Evolutionary conservation across 164 flowering plant genomes (phyloP).

Genomic region (Vitis amurensis): DNA sequence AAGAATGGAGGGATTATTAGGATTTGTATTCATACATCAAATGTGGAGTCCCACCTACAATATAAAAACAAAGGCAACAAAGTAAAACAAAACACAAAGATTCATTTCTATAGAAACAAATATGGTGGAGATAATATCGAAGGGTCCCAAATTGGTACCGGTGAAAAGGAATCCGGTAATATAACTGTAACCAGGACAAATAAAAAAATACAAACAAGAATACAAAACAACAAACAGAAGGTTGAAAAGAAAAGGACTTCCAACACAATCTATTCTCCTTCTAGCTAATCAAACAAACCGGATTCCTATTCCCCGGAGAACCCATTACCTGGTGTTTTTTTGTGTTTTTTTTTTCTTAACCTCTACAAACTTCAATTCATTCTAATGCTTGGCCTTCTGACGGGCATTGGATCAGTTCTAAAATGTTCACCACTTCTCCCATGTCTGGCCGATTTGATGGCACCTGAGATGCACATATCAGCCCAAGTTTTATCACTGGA

Average conservation of each 20-base stretch:
- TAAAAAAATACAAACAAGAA: background rate
- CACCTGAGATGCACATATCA: constrained; percentile 92
- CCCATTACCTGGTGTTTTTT: background rate
- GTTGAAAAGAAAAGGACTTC: background rate
- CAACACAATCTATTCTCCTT: constrained; percentile 13
- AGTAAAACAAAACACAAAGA: background rate
- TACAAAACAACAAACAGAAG: constrained; percentile 7
- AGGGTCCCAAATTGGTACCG: constrained; percentile 10
- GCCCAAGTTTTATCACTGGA: constrained; percentile 78
- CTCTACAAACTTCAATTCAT: constrained; percentile 22
- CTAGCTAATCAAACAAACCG: constrained; percentile 13
- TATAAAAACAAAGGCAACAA: background rate
- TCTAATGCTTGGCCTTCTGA: constrained; percentile 58
- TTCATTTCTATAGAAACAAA: background rate
- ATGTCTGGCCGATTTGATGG: constrained; percentile 95
- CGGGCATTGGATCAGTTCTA: constrained; percentile 81
- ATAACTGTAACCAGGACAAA: background rate
- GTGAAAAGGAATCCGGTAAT: constrained; percentile 34
- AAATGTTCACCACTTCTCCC: constrained; percentile 86
- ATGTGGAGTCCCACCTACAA: background rate
- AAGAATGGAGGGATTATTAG: background rate
- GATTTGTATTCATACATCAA: background rate
- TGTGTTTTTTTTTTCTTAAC: background rate
- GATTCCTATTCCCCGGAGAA: constrained; percentile 28
- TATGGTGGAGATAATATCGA: background rate